phyloP scores from a whole-genome alignment of 768 basidiomycete species.

The Suillus subaureus region DNA sequence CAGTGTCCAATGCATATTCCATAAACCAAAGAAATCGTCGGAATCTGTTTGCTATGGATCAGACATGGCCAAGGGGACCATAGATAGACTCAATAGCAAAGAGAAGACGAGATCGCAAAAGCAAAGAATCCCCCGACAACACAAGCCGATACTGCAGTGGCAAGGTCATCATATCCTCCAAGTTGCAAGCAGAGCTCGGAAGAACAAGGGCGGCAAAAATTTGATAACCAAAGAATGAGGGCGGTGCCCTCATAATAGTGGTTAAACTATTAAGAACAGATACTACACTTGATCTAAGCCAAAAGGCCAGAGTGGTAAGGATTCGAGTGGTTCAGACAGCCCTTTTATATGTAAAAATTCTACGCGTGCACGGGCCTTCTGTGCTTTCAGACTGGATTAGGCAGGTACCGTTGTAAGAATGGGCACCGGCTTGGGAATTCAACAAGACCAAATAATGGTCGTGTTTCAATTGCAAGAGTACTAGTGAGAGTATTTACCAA shows the following conservation, averaged over 20 bases:
- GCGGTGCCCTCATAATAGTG: conserved; percentile 61
- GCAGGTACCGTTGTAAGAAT: background rate
- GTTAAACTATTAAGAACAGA: conserved; percentile 69
- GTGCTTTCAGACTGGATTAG: background rate
- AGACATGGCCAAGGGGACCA: background rate
- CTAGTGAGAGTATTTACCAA: background rate
- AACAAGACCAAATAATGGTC: background rate
- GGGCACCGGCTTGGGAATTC: background rate
- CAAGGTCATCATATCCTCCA: conserved; percentile 56
- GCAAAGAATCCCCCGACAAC: conserved; percentile 15
- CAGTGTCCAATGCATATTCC: too few relatives aligned
- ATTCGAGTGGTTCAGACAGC: background rate
- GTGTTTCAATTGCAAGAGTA: too few relatives aligned
- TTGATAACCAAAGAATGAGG: conserved; percentile 57
- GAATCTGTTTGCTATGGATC: background rate
- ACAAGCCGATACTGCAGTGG: conserved; percentile 47
- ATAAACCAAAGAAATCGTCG: background rate
- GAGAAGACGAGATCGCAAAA: conserved; percentile 13
- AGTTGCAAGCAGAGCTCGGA: conserved; percentile 62
- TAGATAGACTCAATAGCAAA: conserved; percentile 22
- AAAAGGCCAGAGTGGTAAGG: conserved; percentile 58
- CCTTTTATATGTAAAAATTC: background rate
- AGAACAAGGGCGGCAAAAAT: conserved; percentile 53
- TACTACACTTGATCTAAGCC: conserved; percentile 82
- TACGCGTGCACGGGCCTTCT: background rate